These are phyloP conservation scores for Aspergillus persii DNA, from an alignment of 2,329 filamentous ascomycete genomes.

Conservation along the genomic window DNA sequence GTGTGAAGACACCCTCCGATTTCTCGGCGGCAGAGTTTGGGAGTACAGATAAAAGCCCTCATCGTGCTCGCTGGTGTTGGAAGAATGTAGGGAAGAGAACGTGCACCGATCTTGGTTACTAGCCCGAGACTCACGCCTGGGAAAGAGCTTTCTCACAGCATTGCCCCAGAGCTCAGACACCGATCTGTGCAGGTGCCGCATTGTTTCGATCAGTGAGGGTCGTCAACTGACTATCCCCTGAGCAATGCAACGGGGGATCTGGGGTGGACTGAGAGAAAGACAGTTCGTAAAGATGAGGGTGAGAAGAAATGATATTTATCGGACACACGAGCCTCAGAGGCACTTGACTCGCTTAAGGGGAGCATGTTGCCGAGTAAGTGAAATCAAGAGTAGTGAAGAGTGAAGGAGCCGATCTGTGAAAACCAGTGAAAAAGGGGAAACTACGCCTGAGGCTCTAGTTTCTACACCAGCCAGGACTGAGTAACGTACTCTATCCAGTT, in stretches of 20 bases:
- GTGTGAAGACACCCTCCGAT: neutral
- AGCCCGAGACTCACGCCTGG: constrained; percentile 9
- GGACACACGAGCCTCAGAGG: neutral
- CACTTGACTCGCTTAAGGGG: neutral
- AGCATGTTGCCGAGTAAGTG: neutral
- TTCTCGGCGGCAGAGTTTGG: constrained; percentile 15
- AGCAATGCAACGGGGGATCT: neutral
- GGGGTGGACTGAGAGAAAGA: neutral
- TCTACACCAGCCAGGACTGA: neutral
- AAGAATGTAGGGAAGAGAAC: constrained; percentile 2
- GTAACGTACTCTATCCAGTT: neutral
- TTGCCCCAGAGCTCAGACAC: constrained; percentile 17
- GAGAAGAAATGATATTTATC: neutral
- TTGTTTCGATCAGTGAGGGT: neutral
- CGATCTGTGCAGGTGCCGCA: constrained; percentile 12
- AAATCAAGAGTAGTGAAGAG: neutral
- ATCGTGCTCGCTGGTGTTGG: constrained; percentile 13
- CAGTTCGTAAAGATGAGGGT: neutral
- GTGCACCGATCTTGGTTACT: constrained; percentile 1
- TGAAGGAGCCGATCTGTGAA: neutral
- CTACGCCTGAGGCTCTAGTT: neutral
- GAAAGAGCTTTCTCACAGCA: constrained; percentile 17
- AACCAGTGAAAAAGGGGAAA: neutral
- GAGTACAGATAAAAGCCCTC: constrained; percentile 27
- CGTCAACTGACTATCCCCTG: neutral